phyloP scores from a whole-genome alignment of 228 moss, liverwort and hornwort genomes.

The Sphagnum magellanicum region DNA sequence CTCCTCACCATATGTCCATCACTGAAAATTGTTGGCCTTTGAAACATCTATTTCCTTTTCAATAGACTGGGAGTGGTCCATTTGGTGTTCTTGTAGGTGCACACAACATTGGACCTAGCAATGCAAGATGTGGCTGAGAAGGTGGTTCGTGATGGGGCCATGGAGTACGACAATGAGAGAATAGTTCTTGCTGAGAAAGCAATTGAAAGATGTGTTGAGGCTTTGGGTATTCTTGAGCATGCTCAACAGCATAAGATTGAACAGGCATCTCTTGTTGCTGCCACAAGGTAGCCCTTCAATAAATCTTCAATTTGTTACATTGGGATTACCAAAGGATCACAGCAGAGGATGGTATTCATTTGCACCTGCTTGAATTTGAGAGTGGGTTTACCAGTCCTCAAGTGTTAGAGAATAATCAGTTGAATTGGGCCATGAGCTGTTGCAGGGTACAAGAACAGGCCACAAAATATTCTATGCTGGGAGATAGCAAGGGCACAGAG shows the following conservation, averaged over 20 bases:
- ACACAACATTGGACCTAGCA: conserved; percentile 81
- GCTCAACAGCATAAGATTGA: conserved; percentile 63
- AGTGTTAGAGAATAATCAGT: too few species aligned
- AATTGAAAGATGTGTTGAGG: conserved; percentile 47
- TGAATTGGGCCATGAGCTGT: too few species aligned
- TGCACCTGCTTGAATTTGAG: too few species aligned
- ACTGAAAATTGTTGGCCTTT: too few species aligned
- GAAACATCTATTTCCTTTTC: too few species aligned
- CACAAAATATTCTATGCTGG: conserved; percentile 20
- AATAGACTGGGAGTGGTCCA: neutral
- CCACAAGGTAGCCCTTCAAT: conserved; percentile 35
- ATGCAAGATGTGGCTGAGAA: conserved; percentile 92
- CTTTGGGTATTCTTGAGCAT: conserved; percentile 45
- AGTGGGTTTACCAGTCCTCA: too few species aligned
- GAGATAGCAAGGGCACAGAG: conserved; percentile 22
- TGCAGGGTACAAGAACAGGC: conserved; percentile 50
- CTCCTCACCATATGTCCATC: too few species aligned
- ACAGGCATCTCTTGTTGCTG: conserved; percentile 47
- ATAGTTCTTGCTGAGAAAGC: conserved; percentile 56
- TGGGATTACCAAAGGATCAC: too few species aligned
- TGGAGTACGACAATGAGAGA: conserved; percentile 79
- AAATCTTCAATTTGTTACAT: neutral
- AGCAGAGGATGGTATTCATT: too few species aligned
- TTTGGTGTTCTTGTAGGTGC: conserved; percentile 42
- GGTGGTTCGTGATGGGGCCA: conserved; percentile 50